A percentile compares a stretch with the other conserved stretches of the same genome.
Evolutionary conservation across 1,139 yeast genomes (phyloP).

Genomic region (Yamadazyma sp.): DNA sequence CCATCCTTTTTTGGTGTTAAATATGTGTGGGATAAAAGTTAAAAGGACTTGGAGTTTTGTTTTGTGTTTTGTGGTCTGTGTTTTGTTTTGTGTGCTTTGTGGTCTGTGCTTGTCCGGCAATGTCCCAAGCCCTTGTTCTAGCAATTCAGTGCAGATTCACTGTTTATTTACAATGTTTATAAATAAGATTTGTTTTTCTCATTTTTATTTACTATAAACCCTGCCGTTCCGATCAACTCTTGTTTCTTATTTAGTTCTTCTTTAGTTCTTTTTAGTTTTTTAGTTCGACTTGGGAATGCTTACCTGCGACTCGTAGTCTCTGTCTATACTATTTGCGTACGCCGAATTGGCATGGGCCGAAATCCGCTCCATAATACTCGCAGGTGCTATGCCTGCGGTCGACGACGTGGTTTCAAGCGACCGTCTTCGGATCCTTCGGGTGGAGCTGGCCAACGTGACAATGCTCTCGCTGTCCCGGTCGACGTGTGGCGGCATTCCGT

Average conservation of each 20-base stretch:
- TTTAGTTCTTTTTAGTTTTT: too few species aligned
- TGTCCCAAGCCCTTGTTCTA: too few species aligned
- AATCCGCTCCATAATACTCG: conserved; percentile 55
- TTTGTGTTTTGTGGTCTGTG: not conserved
- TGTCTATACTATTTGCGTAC: conserved; percentile 15
- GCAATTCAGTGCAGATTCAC: too few species aligned
- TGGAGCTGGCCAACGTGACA: conserved; percentile 54
- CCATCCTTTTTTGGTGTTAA: conserved; percentile 14
- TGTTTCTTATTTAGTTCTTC: not conserved
- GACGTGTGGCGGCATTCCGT: conserved; percentile 12
- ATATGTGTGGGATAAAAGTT: too few species aligned
- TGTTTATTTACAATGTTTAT: not conserved
- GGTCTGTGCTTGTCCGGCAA: not conserved
- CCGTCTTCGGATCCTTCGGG: conserved; percentile 48
- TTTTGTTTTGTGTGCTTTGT: not conserved
- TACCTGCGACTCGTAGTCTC: conserved; percentile 12
- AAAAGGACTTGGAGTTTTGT: too few species aligned
- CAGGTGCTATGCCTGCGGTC: conserved; percentile 64
- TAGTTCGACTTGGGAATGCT: conserved; percentile 5
- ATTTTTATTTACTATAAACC: not conserved
- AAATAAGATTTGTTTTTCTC: not conserved
- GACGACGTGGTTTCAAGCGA: conserved; percentile 61
- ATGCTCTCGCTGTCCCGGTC: conserved; percentile 54
- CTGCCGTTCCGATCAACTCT: not conserved
- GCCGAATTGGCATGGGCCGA: conserved; percentile 16